A percentile compares a stretch with the other conserved stretches of the same genome.
These are phyloP conservation scores for Choanephora cucurbitarum DNA, from an alignment of 371 early-diverging fungal species.

Conservation along the genomic window DNA sequence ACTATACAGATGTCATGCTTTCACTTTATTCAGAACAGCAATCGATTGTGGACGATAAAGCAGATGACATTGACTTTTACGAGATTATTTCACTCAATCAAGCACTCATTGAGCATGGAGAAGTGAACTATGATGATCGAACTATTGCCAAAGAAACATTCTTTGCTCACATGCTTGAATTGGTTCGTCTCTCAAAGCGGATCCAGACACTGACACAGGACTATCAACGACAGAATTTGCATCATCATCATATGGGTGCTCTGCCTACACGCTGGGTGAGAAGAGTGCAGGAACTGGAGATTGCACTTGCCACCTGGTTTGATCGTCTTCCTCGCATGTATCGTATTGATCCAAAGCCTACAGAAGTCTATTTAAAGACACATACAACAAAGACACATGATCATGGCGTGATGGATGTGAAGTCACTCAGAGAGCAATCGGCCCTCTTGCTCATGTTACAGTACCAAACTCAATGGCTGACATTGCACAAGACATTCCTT, in stretches of 20 bases:
- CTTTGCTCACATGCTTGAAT: conserved; percentile 40
- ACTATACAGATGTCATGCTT: conserved; percentile 39
- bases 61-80: conserved; percentile 40
- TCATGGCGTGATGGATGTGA: conserved; percentile 18
- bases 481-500: conserved; percentile 43
- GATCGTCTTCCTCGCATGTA: conserved; percentile 37
- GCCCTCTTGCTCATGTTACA: conserved; percentile 43
- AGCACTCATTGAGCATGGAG: conserved; percentile 18
- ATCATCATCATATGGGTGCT: conserved; percentile 25
- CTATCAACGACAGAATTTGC: conserved; percentile 28
- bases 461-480: conserved; percentile 50
- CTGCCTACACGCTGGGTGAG: conserved; percentile 34
- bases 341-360: conserved; percentile 36
- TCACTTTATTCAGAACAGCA: conserved; percentile 37
- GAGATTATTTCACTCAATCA: conserved; percentile 36
- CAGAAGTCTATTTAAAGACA: background rate
- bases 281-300: conserved; percentile 34
- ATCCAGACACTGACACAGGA: conserved; percentile 29
- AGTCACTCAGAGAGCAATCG: conserved; percentile 30
- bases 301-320: conserved; percentile 43
- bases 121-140: conserved; percentile 30
- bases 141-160: conserved; percentile 43
- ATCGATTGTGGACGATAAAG: conserved; percentile 32
- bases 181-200: conserved; percentile 39
- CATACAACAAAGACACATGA: background rate